Conservation (phyloP, 2,329 filamentous ascomycete species). For the Scytalidium sp. region DNA sequence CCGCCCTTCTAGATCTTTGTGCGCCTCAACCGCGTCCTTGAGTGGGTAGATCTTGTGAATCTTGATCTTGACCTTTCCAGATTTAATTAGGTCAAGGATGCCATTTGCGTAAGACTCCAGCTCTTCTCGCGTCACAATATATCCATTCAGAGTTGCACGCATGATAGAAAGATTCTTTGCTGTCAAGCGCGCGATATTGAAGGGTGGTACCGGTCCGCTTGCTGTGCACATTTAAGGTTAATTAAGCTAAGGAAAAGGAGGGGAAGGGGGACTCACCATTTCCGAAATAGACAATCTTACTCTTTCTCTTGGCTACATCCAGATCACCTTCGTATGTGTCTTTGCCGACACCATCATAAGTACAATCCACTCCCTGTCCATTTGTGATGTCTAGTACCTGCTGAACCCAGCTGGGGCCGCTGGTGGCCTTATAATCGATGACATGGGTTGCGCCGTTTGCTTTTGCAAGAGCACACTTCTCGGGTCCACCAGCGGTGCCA, state of each 20-base stretch:
- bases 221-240: no score
- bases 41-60: background rate
- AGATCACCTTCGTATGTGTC: background rate
- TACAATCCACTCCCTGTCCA: background rate
- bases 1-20: background rate
- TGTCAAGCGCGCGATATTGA: background rate
- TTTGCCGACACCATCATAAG: background rate
- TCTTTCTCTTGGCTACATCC: constrained; percentile 28
- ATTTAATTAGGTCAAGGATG: background rate
- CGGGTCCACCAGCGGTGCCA: constrained; percentile 44
- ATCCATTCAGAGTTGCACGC: constrained; percentile 44
- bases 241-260: no score
- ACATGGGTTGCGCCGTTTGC: background rate
- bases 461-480: constrained; percentile 40
- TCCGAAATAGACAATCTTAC: constrained; percentile 44
- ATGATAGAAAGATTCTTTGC: constrained; percentile 43
- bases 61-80: background rate
- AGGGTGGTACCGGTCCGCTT: constrained; percentile 35
- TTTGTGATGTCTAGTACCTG: background rate
- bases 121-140: constrained; percentile 39
- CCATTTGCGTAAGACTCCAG: constrained; percentile 26
- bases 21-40: background rate
- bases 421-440: constrained; percentile 1
- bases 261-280: no score
- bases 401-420: background rate